These are phyloP conservation scores for Paramarasmius palmivorus DNA, from an alignment of 1,284 basidiomycete species.

Conservation along the genomic window DNA sequence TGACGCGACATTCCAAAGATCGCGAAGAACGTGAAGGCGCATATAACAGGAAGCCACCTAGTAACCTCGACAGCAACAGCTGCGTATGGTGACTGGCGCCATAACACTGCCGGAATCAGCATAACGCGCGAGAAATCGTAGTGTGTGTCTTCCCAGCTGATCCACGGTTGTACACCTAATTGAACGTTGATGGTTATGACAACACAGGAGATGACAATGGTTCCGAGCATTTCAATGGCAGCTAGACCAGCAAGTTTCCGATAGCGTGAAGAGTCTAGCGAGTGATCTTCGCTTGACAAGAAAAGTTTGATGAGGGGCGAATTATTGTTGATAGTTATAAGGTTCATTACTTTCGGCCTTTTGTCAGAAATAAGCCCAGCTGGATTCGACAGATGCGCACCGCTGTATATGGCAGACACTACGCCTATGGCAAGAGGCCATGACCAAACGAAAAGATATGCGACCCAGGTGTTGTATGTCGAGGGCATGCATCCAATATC, in stretches of 20 bases:
- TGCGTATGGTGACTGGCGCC: constrained; percentile 24
- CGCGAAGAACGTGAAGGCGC: constrained; percentile 57
- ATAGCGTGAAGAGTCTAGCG: constrained; percentile 29
- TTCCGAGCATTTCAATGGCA: constrained; percentile 42
- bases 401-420: constrained; percentile 38
- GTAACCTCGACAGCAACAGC: constrained; percentile 31
- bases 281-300: neutral
- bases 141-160: constrained; percentile 58
- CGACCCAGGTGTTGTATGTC: constrained; percentile 34
- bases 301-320: neutral
- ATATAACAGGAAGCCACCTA: constrained; percentile 43
- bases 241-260: constrained; percentile 64
- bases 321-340: constrained; percentile 36
- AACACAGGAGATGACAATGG: constrained; percentile 47
- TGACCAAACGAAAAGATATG: constrained; percentile 32
- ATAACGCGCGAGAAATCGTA: constrained; percentile 41
- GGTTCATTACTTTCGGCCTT: constrained; percentile 27
- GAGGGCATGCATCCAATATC: constrained; percentile 25
- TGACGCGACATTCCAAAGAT: constrained; percentile 74
- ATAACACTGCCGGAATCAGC: constrained; percentile 37
- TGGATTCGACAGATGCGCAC: constrained; percentile 22
- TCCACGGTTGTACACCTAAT: constrained; percentile 41
- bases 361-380: constrained; percentile 1
- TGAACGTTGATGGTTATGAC: constrained; percentile 35
- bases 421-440: constrained; percentile 40